Conservation (phyloP, 805 yeast genomes). For the Metschnikowia gelsemii region DNA sequence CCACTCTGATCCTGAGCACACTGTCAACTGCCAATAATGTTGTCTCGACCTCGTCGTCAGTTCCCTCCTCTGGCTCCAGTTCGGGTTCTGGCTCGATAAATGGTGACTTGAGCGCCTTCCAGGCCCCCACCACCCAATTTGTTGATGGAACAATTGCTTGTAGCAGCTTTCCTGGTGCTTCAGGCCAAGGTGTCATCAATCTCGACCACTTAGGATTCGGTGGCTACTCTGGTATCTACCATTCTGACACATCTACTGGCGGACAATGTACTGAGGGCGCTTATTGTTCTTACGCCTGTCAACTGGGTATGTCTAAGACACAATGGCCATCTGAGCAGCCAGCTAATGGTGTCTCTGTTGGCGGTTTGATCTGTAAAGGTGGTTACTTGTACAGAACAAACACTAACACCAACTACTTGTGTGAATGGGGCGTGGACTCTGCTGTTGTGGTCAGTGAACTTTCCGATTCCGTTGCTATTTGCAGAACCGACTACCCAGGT, state of each 20-base stretch:
- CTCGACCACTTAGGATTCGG: slow-evolving; percentile 72
- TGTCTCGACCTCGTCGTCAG: slow-evolving; percentile 16
- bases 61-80: slow-evolving; percentile 29
- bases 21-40: slow-evolving; percentile 20
- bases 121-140: slow-evolving; percentile 60
- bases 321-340: slow-evolving; percentile 96
- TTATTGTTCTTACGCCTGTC: slow-evolving; percentile 97
- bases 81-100: slow-evolving; percentile 40
- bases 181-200: slow-evolving; percentile 80
- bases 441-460: slow-evolving; percentile 70
- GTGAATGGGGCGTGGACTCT: slow-evolving; percentile 80
- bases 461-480: slow-evolving; percentile 71
- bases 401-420: slow-evolving; percentile 62
- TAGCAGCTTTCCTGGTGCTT: slow-evolving; percentile 55
- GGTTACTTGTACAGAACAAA: slow-evolving; percentile 86
- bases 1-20: slow-evolving; percentile 18
- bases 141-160: slow-evolving; percentile 72
- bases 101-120: slow-evolving; percentile 62
- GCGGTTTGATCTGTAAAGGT: slow-evolving; percentile 83
- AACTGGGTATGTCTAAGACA: slow-evolving; percentile 98
- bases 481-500: slow-evolving; percentile 99
- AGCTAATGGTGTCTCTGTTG: slow-evolving; percentile 82
- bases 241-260: slow-evolving; percentile 57
- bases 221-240: slow-evolving; percentile 79
- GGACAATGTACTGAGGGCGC: slow-evolving; percentile 80